Conservation (phyloP, 2,329 filamentous ascomycete species). For the Lomentospora prolificans region DNA sequence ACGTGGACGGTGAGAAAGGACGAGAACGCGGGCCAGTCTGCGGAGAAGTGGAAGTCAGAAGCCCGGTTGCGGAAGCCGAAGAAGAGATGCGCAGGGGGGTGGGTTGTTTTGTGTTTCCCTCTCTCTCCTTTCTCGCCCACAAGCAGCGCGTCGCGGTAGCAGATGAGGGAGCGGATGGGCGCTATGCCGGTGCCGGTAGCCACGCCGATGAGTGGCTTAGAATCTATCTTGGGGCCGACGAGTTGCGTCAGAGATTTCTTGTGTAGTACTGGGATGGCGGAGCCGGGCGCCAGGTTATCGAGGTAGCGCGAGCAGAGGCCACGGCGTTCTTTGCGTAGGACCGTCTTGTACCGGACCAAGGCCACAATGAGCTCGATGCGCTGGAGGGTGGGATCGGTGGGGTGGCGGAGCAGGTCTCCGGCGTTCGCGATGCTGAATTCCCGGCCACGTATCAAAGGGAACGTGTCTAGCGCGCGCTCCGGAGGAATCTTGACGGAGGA, state of each 20-base stretch:
- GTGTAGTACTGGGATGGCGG: conserved; percentile 39
- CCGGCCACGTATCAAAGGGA: conserved; percentile 76
- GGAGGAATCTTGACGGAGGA: conserved; percentile 73
- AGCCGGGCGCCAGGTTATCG: conserved; percentile 45
- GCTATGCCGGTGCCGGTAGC: conserved; percentile 82
- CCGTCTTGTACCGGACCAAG: conserved; percentile 83
- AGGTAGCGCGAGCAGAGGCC: conserved; percentile 89
- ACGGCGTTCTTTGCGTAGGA: conserved; percentile 72
- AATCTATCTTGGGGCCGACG: conserved; percentile 25
- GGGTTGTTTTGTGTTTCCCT: not conserved
- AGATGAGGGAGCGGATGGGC: conserved; percentile 71
- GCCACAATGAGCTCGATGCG: conserved; percentile 68
- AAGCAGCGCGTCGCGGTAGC: conserved; percentile 51
- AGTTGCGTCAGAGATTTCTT: conserved; percentile 35
- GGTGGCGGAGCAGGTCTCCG: conserved; percentile 8
- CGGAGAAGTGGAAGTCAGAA: conserved; percentile 71
- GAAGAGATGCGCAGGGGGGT: conserved; percentile 48
- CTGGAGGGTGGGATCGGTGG: conserved; percentile 20
- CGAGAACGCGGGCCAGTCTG: conserved; percentile 53
- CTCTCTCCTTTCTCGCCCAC: conserved; percentile 5
- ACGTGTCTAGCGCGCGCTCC: conserved; percentile 58
- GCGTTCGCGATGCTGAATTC: conserved; percentile 67
- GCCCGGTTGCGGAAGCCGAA: conserved; percentile 71
- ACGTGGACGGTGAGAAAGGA: conserved; percentile 8
- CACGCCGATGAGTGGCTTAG: conserved; percentile 60